Conservation (phyloP, 331 rosid species). For the Telfairia occidentalis region DNA sequence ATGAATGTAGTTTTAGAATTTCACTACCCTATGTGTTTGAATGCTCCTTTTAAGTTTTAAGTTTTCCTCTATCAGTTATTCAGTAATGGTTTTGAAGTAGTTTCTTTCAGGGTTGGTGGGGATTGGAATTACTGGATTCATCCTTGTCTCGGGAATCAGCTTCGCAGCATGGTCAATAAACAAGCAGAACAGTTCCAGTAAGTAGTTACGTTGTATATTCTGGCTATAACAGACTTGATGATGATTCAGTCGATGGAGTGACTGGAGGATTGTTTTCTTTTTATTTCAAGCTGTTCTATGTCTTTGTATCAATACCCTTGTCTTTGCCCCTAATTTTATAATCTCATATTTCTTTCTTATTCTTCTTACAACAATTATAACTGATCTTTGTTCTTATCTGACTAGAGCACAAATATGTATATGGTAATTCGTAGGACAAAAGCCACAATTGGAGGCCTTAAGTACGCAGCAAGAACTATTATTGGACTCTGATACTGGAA, state of each 20-base stretch:
- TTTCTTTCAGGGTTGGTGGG: conserved; percentile 77
- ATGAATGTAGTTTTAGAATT: not conserved
- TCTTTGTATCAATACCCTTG: not conserved
- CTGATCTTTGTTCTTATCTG: not conserved
- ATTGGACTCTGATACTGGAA: conserved; percentile 42
- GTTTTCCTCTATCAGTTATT: not conserved
- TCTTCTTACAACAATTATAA: not conserved
- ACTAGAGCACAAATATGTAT: conserved; percentile 1
- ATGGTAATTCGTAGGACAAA: conserved; percentile 33
- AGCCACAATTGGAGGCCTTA: conserved; percentile 58
- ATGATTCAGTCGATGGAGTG: not conserved
- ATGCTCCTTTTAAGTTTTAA: not conserved
- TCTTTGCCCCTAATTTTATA: not conserved
- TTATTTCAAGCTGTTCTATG: not conserved
- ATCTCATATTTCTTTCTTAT: not conserved
- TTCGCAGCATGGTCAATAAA: conserved; percentile 56
- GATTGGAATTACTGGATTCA: conserved; percentile 71
- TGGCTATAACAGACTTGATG: not conserved
- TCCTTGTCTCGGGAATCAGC: conserved; percentile 58
- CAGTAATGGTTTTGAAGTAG: conserved; percentile 45
- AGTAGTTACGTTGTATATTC: conserved; percentile 20
- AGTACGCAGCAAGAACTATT: conserved; percentile 47
- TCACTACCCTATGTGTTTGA: not conserved
- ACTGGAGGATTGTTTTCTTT: not conserved
- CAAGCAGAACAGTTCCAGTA: conserved; percentile 39